phyloP scores from a whole-genome alignment of 225 moss, liverwort and hornwort species.

The Polytrichum formosum region DNA sequence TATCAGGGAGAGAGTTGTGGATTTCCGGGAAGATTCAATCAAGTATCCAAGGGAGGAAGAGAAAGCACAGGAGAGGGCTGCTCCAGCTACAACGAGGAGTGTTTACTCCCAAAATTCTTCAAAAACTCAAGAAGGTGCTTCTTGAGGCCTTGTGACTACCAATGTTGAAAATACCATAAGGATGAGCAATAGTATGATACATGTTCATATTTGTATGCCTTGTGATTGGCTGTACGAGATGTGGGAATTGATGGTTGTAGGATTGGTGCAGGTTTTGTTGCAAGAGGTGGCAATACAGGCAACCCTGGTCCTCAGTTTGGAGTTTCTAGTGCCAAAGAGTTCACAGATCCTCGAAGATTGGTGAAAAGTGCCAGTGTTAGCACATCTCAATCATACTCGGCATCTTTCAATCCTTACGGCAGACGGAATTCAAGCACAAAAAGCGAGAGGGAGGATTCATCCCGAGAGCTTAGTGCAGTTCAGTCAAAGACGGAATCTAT shows the following conservation, averaged over 20 bases:
- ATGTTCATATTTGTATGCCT: not conserved
- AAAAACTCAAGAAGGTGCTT: slow-evolving; percentile 47
- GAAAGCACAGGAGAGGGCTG: slow-evolving; percentile 66
- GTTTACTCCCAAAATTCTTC: slow-evolving; percentile 41
- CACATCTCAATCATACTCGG: slow-evolving; percentile 74
- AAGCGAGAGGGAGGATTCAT: slow-evolving; percentile 79
- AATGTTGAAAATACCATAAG: not conserved
- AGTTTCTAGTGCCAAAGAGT: slow-evolving; percentile 57
- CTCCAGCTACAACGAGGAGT: slow-evolving; percentile 34
- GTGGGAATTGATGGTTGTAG: not conserved
- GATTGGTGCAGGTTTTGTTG: slow-evolving; percentile 57
- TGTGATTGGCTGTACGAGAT: too few species aligned
- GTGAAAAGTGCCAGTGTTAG: slow-evolving; percentile 81
- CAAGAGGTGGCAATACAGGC: slow-evolving; percentile 76
- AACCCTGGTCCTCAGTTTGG: slow-evolving; percentile 58
- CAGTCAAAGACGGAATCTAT: slow-evolving; percentile 99
- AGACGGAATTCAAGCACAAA: slow-evolving; percentile 77
- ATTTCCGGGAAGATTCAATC: slow-evolving; percentile 86
- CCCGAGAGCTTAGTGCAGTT: slow-evolving; percentile 83
- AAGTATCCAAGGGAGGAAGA: slow-evolving; percentile 78
- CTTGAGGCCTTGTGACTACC: too few species aligned
- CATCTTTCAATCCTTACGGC: slow-evolving; percentile 75
- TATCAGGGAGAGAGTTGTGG: slow-evolving; percentile 92
- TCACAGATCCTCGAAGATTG: slow-evolving; percentile 70
- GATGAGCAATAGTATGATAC: not conserved